A percentile compares a stretch with the other conserved stretches of the same genome.
Conservation (phyloP, 129 eudicot genomes). For the Flaveria sonorensis region DNA sequence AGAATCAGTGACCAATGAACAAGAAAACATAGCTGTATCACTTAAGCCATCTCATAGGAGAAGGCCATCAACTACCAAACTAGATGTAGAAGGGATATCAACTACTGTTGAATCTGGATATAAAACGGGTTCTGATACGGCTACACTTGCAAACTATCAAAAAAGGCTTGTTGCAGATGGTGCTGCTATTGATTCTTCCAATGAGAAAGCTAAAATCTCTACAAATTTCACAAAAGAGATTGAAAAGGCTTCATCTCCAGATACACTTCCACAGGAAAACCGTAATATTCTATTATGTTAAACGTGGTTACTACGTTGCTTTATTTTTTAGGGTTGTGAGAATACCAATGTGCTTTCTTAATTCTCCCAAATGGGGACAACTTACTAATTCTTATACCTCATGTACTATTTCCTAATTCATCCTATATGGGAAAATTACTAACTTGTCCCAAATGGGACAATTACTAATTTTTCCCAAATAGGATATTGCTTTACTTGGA, state of each 20-base stretch:
- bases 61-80: conserved; percentile 52
- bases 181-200: conserved; percentile 47
- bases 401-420: not conserved
- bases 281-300: conserved; percentile 37
- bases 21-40: conserved; percentile 37
- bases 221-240: conserved; percentile 37
- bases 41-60: conserved; percentile 54
- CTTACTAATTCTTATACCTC: not conserved
- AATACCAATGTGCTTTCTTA: not conserved
- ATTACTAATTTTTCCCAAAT: not conserved
- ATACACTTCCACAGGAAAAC: conserved; percentile 31
- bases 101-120: conserved; percentile 43
- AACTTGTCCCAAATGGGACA: not conserved
- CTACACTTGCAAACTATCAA: conserved; percentile 31
- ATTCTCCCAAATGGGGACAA: not conserved
- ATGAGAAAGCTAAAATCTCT: conserved; percentile 41
- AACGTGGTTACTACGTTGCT: conserved; percentile 5
- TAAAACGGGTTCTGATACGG: conserved; percentile 30
- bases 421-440: not conserved
- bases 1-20: conserved; percentile 48
- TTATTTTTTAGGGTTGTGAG: not conserved
- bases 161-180: conserved; percentile 51
- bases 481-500: not conserved
- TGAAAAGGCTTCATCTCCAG: conserved; percentile 46
- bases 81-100: conserved; percentile 51